Conservation (phyloP, 140 eudicot genomes). For the Anethum foeniculum region DNA sequence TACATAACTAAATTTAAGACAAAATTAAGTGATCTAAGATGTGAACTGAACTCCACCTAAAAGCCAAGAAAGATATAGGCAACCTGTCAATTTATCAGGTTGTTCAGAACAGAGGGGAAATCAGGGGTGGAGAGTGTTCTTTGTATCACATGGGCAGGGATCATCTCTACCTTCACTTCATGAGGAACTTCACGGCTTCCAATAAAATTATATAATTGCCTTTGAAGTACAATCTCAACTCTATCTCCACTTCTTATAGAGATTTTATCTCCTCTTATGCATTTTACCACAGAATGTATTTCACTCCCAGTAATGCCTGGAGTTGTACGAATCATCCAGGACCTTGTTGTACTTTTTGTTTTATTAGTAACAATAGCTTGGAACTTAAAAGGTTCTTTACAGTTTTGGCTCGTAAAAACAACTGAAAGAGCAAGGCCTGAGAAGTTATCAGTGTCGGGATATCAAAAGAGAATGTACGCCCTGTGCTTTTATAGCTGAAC, state of each 20-base stretch:
- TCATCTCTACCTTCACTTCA: background rate
- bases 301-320: background rate
- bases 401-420: background rate
- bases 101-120: background rate
- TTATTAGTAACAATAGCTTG: background rate
- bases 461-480: background rate
- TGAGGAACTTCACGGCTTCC: background rate
- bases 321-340: background rate
- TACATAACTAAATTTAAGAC: no score
- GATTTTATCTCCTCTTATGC: background rate
- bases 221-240: background rate
- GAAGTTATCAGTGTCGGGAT: background rate
- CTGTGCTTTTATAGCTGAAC: background rate
- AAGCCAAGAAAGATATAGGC: no score
- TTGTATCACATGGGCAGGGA: background rate
- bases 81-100: background rate
- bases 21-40: no score
- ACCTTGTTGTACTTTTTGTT: background rate
- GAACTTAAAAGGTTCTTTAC: no score
- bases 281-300: background rate
- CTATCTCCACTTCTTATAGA: background rate
- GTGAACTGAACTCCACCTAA: no score
- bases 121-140: background rate
- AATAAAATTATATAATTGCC: background rate
- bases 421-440: background rate